Base-by-base conservation (phyloP, 345 rosid genomes). In the Trapa bicornis region DNA sequence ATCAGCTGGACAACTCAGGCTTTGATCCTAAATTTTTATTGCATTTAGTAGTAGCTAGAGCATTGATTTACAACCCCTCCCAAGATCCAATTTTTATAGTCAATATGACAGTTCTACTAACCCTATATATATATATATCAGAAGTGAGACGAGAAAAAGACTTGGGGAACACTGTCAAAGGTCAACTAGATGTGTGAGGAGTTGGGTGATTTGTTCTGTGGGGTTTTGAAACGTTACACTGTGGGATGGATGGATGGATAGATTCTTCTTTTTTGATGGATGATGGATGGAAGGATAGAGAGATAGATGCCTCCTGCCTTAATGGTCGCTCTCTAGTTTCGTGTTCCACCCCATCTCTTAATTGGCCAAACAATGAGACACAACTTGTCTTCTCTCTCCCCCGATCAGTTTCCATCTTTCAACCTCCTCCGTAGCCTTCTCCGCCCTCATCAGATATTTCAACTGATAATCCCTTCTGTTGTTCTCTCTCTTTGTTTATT, bases 331-430 rank as follows among this genome's bases (percentile, higher is more conserved):
- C 48, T 45, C 11, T 2, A 22, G 22, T 54, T 50, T n/a, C 33
- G 60, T 54, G 35, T 63, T 45, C 36, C 41, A 35, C 16, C 43
- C 65, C 43, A 35, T 65, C 52, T 65, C 52, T 65, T 54, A 54
- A 54, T 54, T 54, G 60, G 60, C 60, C 60, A 54, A 54, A 54
- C 60, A 54, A n/a, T 1, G 22, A 22, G 60, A 22, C 60, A 22
- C 29, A 16, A 50, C 5, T 13, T 42, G 47, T 38, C 47, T 11
- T 11, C 54, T 47, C 68, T 42, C 68, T 45, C 54, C 37, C 22
- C 54, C 33, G 33, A 11, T 41, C 43, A 41, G 35, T 11, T 41
- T 41, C 43, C 7, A 4, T 8, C 43, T 41, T 41, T 41, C 43
- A 41, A 41, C 43, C 43, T 41, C 7, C 43, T 41, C 48, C 48